These are phyloP conservation scores for Xerocomellus intermedius DNA, from an alignment of 768 basidiomycete genomes.

Conservation along the genomic window DNA sequence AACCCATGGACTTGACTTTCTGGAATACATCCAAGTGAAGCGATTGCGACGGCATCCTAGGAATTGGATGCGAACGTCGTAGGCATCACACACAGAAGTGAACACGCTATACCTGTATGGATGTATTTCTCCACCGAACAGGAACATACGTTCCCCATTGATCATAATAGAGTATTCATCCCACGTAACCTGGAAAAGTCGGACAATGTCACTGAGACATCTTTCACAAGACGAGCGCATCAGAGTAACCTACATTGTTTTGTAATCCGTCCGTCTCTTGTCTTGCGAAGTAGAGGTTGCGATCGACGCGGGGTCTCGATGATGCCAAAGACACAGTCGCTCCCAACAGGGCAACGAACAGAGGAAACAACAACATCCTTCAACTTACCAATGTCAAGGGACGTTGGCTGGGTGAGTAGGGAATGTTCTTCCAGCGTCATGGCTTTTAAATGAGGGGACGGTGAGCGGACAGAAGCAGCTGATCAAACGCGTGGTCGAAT, in stretches of 20 bases:
- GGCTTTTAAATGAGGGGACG: not conserved
- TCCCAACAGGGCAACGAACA: conserved; percentile 12
- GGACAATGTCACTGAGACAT: not conserved
- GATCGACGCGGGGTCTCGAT: conserved; percentile 2
- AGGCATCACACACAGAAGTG: not conserved
- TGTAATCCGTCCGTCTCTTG: conserved; percentile 16
- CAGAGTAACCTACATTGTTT: conserved; percentile 9
- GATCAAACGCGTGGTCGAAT: not conserved
- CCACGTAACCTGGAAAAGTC: conserved; percentile 46
- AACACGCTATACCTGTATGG: conserved; percentile 43
- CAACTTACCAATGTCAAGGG: not conserved
- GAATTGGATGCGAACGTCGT: not conserved
- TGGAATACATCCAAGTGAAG: conserved; percentile 52
- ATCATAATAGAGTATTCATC: conserved; percentile 60
- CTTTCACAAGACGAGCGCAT: not conserved
- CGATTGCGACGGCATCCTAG: conserved; percentile 37
- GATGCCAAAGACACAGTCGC: conserved; percentile 12
- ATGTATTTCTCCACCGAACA: conserved; percentile 62
- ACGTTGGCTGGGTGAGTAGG: not conserved
- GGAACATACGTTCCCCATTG: conserved; percentile 53
- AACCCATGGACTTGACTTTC: conserved; percentile 50
- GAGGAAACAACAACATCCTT: conserved; percentile 10
- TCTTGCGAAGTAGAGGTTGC: conserved; percentile 16
- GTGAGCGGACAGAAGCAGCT: not conserved
- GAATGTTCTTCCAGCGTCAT: not conserved